Evolutionary conservation across 2,329 filamentous ascomycete genomes (phyloP).

Genomic region (Neonectria sp.): DNA sequence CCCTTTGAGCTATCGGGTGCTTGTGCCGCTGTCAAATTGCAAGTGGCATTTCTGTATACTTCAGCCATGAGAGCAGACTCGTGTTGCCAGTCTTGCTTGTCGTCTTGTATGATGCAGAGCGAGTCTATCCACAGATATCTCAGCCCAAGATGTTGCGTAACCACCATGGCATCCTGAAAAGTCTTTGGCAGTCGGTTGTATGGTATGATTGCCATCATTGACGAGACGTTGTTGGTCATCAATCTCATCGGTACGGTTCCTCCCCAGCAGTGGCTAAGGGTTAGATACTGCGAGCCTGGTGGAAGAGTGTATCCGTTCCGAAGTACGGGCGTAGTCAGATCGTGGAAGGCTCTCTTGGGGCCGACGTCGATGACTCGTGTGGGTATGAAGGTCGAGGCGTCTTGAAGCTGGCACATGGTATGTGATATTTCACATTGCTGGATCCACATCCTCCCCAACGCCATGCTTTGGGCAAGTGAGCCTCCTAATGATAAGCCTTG

Average conservation of each 20-base stretch:
- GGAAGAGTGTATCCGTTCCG: neutral
- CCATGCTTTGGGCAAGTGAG: neutral
- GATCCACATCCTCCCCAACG: neutral
- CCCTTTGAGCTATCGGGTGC: neutral
- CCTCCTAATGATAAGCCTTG: neutral
- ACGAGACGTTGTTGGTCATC: neutral
- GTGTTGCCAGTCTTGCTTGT: conserved; percentile 19
- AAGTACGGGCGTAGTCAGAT: neutral
- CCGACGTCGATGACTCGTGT: neutral
- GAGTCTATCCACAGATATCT: conserved; percentile 14
- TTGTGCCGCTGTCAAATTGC: neutral
- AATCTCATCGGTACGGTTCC: neutral
- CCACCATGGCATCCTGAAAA: conserved; percentile 7
- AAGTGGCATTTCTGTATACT: conserved; percentile 18
- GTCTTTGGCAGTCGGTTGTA: neutral
- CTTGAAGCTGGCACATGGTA: neutral
- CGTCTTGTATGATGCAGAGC: conserved; percentile 15
- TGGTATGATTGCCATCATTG: neutral
- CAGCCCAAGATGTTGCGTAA: neutral
- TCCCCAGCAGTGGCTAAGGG: neutral
- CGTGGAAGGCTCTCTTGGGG: neutral
- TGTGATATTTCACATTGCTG: neutral
- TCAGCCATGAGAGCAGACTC: conserved; percentile 29
- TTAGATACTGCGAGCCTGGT: neutral
- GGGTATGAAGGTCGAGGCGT: neutral